A percentile compares a stretch with the other conserved stretches of the same genome.
Conservation (phyloP, 176 grass and related monocot genomes). For the Paspalum notatum region DNA sequence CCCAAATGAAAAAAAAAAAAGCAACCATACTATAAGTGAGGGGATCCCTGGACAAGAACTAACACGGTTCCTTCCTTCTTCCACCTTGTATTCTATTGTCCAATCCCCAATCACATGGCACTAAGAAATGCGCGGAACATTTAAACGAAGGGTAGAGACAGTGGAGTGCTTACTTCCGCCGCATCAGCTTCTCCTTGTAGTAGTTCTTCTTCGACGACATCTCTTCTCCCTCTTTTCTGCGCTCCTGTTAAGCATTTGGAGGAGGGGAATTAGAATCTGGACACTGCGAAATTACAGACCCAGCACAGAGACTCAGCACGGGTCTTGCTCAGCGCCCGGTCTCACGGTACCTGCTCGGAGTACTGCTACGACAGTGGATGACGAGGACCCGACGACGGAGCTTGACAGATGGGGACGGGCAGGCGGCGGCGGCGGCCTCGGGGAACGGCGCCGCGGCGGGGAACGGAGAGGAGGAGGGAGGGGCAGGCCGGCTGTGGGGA, state of each 20-base stretch:
- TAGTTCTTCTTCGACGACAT: slow-evolving; percentile 91
- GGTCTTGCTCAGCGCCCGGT: not conserved
- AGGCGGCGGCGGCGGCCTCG: not conserved
- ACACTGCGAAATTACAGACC: not conserved
- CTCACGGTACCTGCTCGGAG: not conserved
- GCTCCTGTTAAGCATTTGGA: not conserved
- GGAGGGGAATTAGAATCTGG: not conserved
- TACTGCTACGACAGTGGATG: not conserved
- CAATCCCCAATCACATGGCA: slow-evolving; percentile 18
- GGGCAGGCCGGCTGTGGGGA: not conserved
- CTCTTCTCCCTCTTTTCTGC: slow-evolving; percentile 12
- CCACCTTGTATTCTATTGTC: not conserved
- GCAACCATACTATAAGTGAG: not conserved
- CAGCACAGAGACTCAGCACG: not conserved
- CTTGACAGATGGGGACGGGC: not conserved
- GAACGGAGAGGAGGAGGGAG: not conserved
- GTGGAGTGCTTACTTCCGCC: slow-evolving; percentile 65
- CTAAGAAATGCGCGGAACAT: not conserved
- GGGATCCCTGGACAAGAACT: not conserved
- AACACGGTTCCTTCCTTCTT: not conserved
- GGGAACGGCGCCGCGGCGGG: not conserved
- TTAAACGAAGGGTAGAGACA: not conserved
- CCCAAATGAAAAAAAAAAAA: not conserved
- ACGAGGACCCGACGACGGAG: not conserved
- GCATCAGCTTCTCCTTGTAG: slow-evolving; percentile 92